These are phyloP conservation scores for Neofusicoccum sp. DNA, from an alignment of 2,329 filamentous ascomycete species.

Conservation along the genomic window DNA sequence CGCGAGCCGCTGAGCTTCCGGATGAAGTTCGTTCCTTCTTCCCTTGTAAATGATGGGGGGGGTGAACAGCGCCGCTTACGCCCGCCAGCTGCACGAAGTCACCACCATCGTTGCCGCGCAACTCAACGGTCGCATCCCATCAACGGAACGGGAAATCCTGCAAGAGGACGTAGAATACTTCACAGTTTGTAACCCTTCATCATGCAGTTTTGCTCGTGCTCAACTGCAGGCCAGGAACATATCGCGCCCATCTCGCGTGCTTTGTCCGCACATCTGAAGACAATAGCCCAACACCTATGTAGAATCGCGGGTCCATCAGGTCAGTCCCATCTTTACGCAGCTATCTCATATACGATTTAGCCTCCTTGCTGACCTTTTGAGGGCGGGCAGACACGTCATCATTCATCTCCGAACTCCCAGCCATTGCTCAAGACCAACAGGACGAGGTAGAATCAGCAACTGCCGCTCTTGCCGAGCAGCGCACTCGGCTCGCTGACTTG, in stretches of 20 bases:
- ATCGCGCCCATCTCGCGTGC: conserved; percentile 33
- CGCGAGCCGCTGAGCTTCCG: conserved; percentile 36
- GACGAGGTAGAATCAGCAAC: background rate
- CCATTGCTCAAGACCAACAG: background rate
- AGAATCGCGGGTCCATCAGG: conserved; percentile 30
- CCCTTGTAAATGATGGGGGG: background rate
- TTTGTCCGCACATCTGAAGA: conserved; percentile 34
- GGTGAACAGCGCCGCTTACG: background rate
- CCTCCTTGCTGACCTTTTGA: conserved; percentile 14
- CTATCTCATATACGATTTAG: conserved; percentile 4
- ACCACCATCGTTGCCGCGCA: conserved; percentile 43
- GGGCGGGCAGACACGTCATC: background rate
- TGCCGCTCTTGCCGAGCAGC: conserved; percentile 27
- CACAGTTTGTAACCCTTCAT: conserved; percentile 27
- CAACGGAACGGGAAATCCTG: conserved; percentile 40
- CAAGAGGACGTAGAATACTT: conserved; percentile 41
- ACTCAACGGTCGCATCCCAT: conserved; percentile 36
- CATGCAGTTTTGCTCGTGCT: too few relatives aligned
- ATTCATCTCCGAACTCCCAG: conserved; percentile 18
- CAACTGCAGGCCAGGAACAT: conserved; percentile 28
- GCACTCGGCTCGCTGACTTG: conserved; percentile 35
- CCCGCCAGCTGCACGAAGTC: conserved; percentile 30
- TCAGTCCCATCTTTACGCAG: background rate
- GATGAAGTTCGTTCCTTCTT: conserved; percentile 32
- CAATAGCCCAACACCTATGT: conserved; percentile 32